A percentile compares a stretch with the other conserved stretches of the same genome.
phyloP scores from a whole-genome alignment of 306 rosid genomes.

The Lagenaria siceraria region DNA sequence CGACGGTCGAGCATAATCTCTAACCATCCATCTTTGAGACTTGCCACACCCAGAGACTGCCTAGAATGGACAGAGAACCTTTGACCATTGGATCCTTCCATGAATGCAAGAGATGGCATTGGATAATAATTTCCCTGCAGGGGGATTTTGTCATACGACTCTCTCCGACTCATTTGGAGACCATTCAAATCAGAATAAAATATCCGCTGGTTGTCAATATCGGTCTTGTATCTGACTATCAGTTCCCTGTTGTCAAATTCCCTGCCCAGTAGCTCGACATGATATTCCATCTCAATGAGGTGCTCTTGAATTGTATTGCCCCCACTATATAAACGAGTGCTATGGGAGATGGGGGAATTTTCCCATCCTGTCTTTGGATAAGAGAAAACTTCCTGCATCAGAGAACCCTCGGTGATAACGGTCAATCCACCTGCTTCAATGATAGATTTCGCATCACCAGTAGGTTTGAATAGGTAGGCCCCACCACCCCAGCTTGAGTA shows the following conservation, averaged over 20 bases:
- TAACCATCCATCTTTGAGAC: constrained; percentile 82
- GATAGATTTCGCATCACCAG: constrained; percentile 60
- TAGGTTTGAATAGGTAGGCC: constrained; percentile 82
- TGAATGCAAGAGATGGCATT: constrained; percentile 82
- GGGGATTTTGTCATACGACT: constrained; percentile 86
- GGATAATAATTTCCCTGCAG: constrained; percentile 96
- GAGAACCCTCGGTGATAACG: constrained; percentile 58
- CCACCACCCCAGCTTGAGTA: constrained; percentile 71
- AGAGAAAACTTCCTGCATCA: constrained; percentile 84
- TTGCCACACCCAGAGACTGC: constrained; percentile 87
- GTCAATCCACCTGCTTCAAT: constrained; percentile 56
- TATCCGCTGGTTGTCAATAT: constrained; percentile 57
- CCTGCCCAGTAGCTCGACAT: constrained; percentile 63
- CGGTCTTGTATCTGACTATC: constrained; percentile 80
- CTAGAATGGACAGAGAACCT: constrained; percentile 84
- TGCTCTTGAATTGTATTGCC: constrained; percentile 57
- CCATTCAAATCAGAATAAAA: constrained; percentile 89
- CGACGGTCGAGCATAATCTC: constrained; percentile 99
- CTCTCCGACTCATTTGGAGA: constrained; percentile 95
- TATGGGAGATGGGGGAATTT: constrained; percentile 68
- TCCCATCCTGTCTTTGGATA: constrained; percentile 73
- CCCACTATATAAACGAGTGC: constrained; percentile 73
- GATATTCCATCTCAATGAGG: constrained; percentile 85
- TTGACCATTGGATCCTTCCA: constrained; percentile 66
- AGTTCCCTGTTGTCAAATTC: constrained; percentile 72